Base-by-base conservation (phyloP, 2,329 filamentous ascomycete genomes). In the Aspergillus novofumigatus region DNA sequence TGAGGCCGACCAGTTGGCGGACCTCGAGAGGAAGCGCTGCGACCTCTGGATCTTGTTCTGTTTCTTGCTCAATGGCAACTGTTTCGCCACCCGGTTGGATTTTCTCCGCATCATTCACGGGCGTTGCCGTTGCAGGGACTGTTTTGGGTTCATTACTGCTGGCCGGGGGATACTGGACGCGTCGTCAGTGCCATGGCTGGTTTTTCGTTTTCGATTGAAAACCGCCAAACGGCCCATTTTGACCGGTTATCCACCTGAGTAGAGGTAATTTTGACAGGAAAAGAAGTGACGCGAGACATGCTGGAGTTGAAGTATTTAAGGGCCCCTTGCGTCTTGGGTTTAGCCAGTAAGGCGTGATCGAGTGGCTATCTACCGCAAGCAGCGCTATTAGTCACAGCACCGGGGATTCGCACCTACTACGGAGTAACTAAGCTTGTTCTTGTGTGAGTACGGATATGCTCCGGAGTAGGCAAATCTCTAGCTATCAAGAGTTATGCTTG, bases 1-100 rank as follows among this genome's bases (percentile, higher is more conserved):
- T 77, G 57, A 86, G 74, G 63, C 79, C 83, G 61, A 86, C 82
- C 45, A 85, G 76, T 25, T 81, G 78, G 45, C 83, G 80, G 14
- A 85, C 83, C 59, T 83, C 78, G 52, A 76, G 71, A 4, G 83
- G 83, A 14, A 86, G 77, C 52, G 83, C 79, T 51, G 71, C 76
- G 50, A 85, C 75, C 49, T 82, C 77, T 5, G 78, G 77, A 55
- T 83, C 77, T n/a, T 82, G 72, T 45, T 81, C 78, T 0, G 66
- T 63, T 26, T 65, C 67, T 3, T 53, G 53, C 38, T 60, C 57
- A 1, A 56, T 28, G n/a, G 50, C 49, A 4, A 45, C 28, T 2
- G 56, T 49, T n/a, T 56, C 53, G n/a, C 50, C 49, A 10, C 20
- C 23, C 21, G 53, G 51, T 41, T 62, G 45, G 29, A 56, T 44